These are phyloP conservation scores for Debaryomyces sp. DNA, from an alignment of 1,139 yeast species.

Conservation along the genomic window DNA sequence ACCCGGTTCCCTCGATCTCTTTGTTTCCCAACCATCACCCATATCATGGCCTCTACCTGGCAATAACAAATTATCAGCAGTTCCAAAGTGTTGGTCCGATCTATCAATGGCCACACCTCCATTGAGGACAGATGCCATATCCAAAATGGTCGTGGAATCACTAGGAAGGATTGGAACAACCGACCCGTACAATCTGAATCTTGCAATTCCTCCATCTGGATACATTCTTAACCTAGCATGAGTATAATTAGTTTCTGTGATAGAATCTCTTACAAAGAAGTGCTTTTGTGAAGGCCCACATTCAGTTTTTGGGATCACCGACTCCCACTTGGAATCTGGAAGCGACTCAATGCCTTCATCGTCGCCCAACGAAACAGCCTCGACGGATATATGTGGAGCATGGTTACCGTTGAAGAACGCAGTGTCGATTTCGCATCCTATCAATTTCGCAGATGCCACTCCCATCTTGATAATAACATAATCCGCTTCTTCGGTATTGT, in stretches of 20 bases:
- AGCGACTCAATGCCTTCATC: slow-evolving; percentile 30
- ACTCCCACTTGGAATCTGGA: slow-evolving; percentile 60
- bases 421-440: slow-evolving; percentile 89
- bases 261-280: slow-evolving; percentile 64
- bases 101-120: slow-evolving; percentile 87
- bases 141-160: slow-evolving; percentile 51
- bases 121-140: slow-evolving; percentile 77
- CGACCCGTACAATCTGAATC: slow-evolving; percentile 84
- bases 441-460: slow-evolving; percentile 74
- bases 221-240: slow-evolving; percentile 87
- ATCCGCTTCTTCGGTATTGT: slow-evolving; percentile 79
- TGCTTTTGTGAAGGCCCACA: slow-evolving; percentile 91
- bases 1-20: slow-evolving; percentile 77
- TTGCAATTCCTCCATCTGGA: slow-evolving; percentile 97
- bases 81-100: slow-evolving; percentile 92
- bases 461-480: slow-evolving; percentile 86
- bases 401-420: slow-evolving; percentile 94
- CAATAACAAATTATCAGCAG: slow-evolving; percentile 81
- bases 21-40: slow-evolving; percentile 99
- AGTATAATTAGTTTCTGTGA: slow-evolving; percentile 66
- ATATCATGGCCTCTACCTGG: slow-evolving; percentile 96
- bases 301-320: slow-evolving; percentile 66
- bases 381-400: slow-evolving; percentile 88
- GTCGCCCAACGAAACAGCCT: slow-evolving; percentile 54
- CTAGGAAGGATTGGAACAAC: slow-evolving; percentile 68